Percentiles rank a stretch among this genome's conserved stretches.
Evolutionary conservation across 2,329 filamentous ascomycete genomes (phyloP).

Genomic region (Paecilomyces fulvus): DNA sequence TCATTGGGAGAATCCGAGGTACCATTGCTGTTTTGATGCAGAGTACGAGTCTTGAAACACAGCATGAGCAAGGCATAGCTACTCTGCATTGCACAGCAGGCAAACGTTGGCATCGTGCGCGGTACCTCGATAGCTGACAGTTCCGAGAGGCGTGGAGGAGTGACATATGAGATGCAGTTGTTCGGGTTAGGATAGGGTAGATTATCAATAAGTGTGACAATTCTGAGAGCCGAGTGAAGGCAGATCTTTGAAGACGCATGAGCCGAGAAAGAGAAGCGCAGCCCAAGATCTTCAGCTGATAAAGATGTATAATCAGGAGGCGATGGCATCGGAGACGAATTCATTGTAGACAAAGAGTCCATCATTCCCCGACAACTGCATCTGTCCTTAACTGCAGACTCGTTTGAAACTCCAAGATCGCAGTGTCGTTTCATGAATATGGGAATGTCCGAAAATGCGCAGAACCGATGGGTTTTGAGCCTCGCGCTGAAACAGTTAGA

Average conservation of each 20-base stretch:
- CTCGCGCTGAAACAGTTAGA: constrained; percentile 12
- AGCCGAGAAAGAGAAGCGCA: constrained; percentile 13
- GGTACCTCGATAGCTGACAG: constrained; percentile 16
- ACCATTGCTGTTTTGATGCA: constrained; percentile 15
- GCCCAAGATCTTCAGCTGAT: constrained; percentile 1
- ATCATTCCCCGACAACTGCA: not conserved
- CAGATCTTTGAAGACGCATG: constrained; percentile 19
- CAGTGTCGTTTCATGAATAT: constrained; percentile 15
- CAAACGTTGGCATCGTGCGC: constrained; percentile 40
- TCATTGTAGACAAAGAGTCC: not conserved
- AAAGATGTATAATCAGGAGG: constrained; percentile 1
- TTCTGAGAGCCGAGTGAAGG: constrained; percentile 18
- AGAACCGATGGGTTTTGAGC: constrained; percentile 21
- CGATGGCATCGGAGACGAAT: not conserved
- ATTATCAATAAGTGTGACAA: constrained; percentile 16
- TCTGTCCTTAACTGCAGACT: not conserved
- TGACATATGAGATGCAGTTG: constrained; percentile 3
- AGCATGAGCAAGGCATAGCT: constrained; percentile 42
- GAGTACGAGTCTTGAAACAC: constrained; percentile 30
- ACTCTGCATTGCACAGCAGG: constrained; percentile 40
- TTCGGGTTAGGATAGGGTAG: constrained; percentile 15
- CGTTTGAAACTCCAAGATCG: constrained; percentile 10
- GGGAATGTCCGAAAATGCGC: constrained; percentile 20
- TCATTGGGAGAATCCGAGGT: constrained; percentile 15
- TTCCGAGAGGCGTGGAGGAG: constrained; percentile 3